Conservation (phyloP, 1,139 yeast species). For the Starmera stellimalicola region DNA sequence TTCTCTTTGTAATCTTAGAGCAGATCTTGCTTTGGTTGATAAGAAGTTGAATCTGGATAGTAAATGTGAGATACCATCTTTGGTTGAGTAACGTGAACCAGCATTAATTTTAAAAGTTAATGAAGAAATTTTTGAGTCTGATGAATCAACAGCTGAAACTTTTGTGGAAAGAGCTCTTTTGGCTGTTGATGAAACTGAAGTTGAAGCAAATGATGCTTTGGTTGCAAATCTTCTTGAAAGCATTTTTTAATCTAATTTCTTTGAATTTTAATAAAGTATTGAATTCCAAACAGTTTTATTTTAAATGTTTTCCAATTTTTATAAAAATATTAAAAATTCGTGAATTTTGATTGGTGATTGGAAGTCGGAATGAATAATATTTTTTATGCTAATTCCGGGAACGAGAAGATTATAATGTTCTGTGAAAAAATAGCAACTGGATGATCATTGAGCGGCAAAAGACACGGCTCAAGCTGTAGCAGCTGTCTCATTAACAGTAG, state of each 20-base stretch:
- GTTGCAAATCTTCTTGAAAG: slow-evolving; percentile 20
- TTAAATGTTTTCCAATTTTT: slow-evolving; percentile 2
- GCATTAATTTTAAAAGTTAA: slow-evolving; percentile 77
- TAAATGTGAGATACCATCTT: slow-evolving; percentile 81
- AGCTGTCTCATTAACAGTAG: too few species aligned
- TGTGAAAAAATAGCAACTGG: too few species aligned
- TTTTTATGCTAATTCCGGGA: too few species aligned
- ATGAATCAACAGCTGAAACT: slow-evolving; percentile 34
- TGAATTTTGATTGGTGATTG: neutral
- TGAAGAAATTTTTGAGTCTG: slow-evolving; percentile 49
- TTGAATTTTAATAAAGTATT: neutral
- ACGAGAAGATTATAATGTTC: too few species aligned
- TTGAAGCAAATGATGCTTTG: slow-evolving; percentile 11
- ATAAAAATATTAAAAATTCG: slow-evolving; percentile 1
- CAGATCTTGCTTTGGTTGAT: slow-evolving; percentile 77
- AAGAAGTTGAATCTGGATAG: slow-evolving; percentile 79
- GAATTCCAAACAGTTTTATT: neutral
- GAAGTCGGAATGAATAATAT: neutral
- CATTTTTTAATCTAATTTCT: too few species aligned
- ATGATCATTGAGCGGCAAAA: too few species aligned
- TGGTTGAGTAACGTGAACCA: slow-evolving; percentile 71
- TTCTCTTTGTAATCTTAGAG: slow-evolving; percentile 90
- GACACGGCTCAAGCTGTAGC: too few species aligned
- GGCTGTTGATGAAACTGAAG: too few species aligned
- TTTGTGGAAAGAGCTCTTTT: slow-evolving; percentile 30